Conservation (phyloP, 2,329 filamentous ascomycete genomes). For the Ophiostoma tasmaniense region DNA sequence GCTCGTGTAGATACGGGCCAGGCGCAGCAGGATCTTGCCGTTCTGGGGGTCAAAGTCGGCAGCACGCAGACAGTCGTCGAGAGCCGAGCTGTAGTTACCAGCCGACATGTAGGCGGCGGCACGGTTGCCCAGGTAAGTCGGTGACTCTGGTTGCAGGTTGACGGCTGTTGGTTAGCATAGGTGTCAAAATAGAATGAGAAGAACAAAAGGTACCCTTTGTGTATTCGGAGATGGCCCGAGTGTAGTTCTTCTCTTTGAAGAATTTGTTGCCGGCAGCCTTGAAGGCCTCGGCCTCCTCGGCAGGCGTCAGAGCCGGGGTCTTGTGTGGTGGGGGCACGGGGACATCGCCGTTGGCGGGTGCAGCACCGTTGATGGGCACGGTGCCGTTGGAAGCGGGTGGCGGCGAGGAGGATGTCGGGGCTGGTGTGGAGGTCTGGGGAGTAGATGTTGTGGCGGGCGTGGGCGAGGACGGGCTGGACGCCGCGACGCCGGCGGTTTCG, state of each 20-base stretch:
- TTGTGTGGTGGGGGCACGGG: constrained; percentile 67
- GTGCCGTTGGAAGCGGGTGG: constrained; percentile 24
- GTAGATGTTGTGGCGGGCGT: constrained; percentile 24
- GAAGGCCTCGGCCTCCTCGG: constrained; percentile 79
- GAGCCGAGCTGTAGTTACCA: constrained; percentile 65
- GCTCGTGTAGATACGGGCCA: constrained; percentile 83
- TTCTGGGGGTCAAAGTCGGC: constrained; percentile 79
- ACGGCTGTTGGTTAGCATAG: constrained; percentile 52
- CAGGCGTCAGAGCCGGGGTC: constrained; percentile 52
- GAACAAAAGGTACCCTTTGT: constrained; percentile 67
- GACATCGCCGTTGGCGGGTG: constrained; percentile 28
- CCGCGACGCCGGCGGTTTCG: constrained; percentile 39
- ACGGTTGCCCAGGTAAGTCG: constrained; percentile 89
- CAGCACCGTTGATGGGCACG: constrained; percentile 41
- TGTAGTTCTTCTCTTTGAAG: constrained; percentile 90
- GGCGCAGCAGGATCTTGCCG: constrained; percentile 75
- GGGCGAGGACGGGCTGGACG: constrained; percentile 29
- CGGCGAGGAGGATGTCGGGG: not conserved
- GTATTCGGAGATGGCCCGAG: constrained; percentile 83
- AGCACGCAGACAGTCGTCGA: constrained; percentile 79
- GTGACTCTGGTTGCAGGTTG: constrained; percentile 72
- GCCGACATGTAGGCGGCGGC: constrained; percentile 91
- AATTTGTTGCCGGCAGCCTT: constrained; percentile 92
- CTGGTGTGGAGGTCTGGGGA: not conserved
- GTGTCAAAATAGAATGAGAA: not conserved